phyloP scores from a whole-genome alignment of 495 filamentous ascomycete genomes.

The Neurospora sp. region DNA sequence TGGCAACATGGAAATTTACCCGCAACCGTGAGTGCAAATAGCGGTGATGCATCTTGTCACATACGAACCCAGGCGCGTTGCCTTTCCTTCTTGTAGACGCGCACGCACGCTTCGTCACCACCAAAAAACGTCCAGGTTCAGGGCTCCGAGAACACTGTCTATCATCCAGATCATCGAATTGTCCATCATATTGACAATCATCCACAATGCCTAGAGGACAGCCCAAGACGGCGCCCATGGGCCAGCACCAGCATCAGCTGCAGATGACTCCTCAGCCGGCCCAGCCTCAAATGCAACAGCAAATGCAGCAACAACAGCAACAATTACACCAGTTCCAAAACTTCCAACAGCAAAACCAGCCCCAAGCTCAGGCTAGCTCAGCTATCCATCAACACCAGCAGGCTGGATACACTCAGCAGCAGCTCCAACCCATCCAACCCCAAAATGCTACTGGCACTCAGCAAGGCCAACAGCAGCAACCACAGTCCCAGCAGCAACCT shows the following conservation, averaged over 20 bases:
- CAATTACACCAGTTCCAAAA: conserved; percentile 3
- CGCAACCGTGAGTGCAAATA: not conserved
- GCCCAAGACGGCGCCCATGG: not conserved
- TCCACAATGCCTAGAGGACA: not conserved
- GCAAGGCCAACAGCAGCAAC: conserved; percentile 1
- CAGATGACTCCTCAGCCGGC: not conserved
- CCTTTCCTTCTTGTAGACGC: not conserved
- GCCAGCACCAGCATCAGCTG: conserved; percentile 1
- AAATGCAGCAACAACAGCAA: conserved; percentile 8
- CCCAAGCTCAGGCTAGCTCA: not conserved
- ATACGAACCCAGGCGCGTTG: not conserved
- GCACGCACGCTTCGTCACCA: not conserved
- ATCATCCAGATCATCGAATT: not conserved
- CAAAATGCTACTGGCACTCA: conserved; percentile 2
- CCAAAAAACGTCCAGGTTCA: not conserved
- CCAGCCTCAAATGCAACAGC: conserved; percentile 6
- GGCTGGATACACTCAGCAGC: conserved; percentile 1
- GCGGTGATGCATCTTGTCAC: not conserved
- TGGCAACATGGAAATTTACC: not conserved
- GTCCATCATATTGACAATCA: not conserved
- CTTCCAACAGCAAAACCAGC: conserved; percentile 4
- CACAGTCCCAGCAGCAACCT: not conserved
- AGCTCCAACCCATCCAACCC: conserved; percentile 1
- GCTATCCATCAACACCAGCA: conserved; percentile 7
- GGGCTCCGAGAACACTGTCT: not conserved